phyloP scores from a whole-genome alignment of 2,329 filamentous ascomycete species.

The Diplodia corticola region DNA sequence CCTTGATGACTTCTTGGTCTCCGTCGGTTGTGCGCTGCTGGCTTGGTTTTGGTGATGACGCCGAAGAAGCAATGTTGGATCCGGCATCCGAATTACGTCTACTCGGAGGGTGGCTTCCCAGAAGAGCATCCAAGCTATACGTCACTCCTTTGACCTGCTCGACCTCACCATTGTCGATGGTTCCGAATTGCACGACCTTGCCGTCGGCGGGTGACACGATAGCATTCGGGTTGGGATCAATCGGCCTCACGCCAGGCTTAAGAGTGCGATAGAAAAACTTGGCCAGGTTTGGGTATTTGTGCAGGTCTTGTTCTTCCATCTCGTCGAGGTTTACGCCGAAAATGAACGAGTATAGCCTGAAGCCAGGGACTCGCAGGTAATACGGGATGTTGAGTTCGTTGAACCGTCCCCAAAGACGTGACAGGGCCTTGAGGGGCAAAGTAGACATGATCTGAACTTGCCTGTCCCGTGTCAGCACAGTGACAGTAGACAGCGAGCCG shows the following conservation, averaged over 20 bases:
- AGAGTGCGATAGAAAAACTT: slow-evolving; percentile 96
- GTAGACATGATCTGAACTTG: slow-evolving; percentile 94
- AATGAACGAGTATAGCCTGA: slow-evolving; percentile 85
- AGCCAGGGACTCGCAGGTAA: slow-evolving; percentile 82
- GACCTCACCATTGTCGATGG: slow-evolving; percentile 89
- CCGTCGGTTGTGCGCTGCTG: slow-evolving; percentile 33
- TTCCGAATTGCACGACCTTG: slow-evolving; percentile 85
- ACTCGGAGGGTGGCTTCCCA: slow-evolving; percentile 57
- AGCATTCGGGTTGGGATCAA: slow-evolving; percentile 78
- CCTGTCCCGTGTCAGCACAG: slow-evolving; percentile 43
- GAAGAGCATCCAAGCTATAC: slow-evolving; percentile 88
- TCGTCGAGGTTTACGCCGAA: slow-evolving; percentile 92
- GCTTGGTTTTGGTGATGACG: slow-evolving; percentile 41
- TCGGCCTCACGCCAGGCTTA: slow-evolving; percentile 81
- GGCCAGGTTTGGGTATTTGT: slow-evolving; percentile 86
- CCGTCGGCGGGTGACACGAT: slow-evolving; percentile 89
- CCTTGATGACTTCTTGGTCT: slow-evolving; percentile 66
- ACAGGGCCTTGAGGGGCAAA: slow-evolving; percentile 85
- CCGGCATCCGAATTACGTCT: slow-evolving; percentile 48
- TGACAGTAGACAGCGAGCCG: background rate
- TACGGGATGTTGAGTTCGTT: slow-evolving; percentile 88
- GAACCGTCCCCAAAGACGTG: slow-evolving; percentile 84
- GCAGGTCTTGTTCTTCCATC: slow-evolving; percentile 83
- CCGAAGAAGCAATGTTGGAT: slow-evolving; percentile 37
- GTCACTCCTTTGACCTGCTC: slow-evolving; percentile 99